Conservation (phyloP, 192 early-diverging fungal species). For the Linnemannia schmuckeri region DNA sequence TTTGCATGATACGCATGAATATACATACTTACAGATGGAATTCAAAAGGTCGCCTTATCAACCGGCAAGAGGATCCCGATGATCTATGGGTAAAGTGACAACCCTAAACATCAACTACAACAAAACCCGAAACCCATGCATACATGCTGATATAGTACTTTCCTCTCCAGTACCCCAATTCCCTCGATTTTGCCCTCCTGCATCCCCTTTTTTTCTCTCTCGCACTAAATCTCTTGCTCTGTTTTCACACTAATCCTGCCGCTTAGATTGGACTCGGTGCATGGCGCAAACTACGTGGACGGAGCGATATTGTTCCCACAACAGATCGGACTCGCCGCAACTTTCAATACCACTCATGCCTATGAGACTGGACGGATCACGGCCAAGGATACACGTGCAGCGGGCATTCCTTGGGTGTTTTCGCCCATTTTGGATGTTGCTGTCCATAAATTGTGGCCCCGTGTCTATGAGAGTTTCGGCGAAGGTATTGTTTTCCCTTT, state of each 20-base stretch:
- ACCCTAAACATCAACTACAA: background rate
- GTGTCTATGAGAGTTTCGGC: conserved; percentile 68
- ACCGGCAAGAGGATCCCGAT: conserved; percentile 65
- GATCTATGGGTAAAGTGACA: conserved; percentile 66
- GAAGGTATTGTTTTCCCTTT: conserved; percentile 19
- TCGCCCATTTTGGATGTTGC: conserved; percentile 69
- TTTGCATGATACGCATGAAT: background rate
- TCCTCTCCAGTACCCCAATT: background rate
- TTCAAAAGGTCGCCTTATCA: conserved; percentile 67
- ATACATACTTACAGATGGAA: conserved; percentile 42
- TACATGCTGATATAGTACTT: background rate
- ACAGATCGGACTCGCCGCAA: conserved; percentile 69
- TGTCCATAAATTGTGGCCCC: conserved; percentile 71
- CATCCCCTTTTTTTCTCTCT: background rate
- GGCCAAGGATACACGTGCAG: conserved; percentile 74
- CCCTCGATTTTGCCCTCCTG: background rate
- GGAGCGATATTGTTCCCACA: conserved; percentile 71
- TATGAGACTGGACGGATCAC: conserved; percentile 70
- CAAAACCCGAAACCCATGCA: background rate
- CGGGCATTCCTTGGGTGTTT: conserved; percentile 76
- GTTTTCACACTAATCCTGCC: too few relatives aligned
- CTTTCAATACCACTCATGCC: conserved; percentile 68
- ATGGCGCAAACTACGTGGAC: conserved; percentile 76
- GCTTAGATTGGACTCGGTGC: conserved; percentile 68
- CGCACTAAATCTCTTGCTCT: background rate